Percentiles rank a stretch among this genome's conserved stretches.
phyloP scores from a whole-genome alignment of 176 grass and related monocot genomes.

The Avena sativa region DNA sequence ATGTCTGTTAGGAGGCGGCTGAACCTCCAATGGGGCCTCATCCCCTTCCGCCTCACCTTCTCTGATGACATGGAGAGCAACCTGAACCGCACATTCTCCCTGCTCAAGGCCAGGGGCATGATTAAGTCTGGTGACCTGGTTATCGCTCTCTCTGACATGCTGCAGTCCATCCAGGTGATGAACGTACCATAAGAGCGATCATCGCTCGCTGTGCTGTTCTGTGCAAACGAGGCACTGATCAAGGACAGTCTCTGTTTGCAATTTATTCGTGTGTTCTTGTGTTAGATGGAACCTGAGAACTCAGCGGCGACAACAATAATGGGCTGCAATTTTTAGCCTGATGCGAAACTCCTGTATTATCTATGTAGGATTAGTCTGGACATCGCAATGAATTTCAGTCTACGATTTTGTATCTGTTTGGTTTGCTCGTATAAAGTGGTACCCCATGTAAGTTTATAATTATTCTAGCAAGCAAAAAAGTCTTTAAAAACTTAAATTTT shows the following conservation, averaged over 20 bases:
- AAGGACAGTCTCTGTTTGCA: slow-evolving; percentile 3
- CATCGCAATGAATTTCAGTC: not conserved
- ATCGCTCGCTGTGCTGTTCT: not conserved
- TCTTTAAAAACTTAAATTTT: no score
- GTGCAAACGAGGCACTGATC: not conserved
- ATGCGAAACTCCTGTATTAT: slow-evolving; percentile 27
- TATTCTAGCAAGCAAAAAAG: no score
- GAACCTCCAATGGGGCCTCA: slow-evolving; percentile 95
- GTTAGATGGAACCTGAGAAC: slow-evolving; percentile 22
- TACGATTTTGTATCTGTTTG: not conserved
- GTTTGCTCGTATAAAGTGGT: not conserved
- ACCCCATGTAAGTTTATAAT: not conserved
- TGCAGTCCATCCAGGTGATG: slow-evolving; percentile 99
- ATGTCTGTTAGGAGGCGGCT: slow-evolving; percentile 69
- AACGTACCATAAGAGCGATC: slow-evolving; percentile 68
- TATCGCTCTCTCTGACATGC: slow-evolving; percentile 89
- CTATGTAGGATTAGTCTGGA: slow-evolving; percentile 27
- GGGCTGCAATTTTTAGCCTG: slow-evolving; percentile 5
- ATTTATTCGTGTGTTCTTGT: slow-evolving; percentile 17
- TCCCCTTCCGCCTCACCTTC: slow-evolving; percentile 83
- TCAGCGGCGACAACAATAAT: slow-evolving; percentile 37
- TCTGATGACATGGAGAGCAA: slow-evolving; percentile 96
- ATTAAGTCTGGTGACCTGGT: slow-evolving; percentile 86
- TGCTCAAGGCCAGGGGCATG: slow-evolving; percentile 98
- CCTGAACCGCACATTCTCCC: slow-evolving; percentile 87